Base-by-base conservation (phyloP, 179 eudicot genomes). In the Silene coronaria region DNA sequence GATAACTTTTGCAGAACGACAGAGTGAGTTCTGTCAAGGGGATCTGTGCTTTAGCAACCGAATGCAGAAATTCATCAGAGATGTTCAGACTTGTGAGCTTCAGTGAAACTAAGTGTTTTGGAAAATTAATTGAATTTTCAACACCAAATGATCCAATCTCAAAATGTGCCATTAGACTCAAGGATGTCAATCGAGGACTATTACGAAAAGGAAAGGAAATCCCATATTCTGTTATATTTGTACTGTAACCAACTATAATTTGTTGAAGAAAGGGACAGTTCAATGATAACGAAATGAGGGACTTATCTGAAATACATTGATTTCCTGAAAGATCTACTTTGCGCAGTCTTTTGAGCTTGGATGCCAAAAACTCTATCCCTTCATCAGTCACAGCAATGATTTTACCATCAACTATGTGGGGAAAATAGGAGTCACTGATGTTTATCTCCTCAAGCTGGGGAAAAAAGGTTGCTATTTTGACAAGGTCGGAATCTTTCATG, bases 251-350 rank as follows among this genome's bases (percentile, higher is more conserved):
- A 6, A 71, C 75, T 8, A 3, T 46, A 26, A 85, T 68, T 5
- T 74, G 58, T 58, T 76, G 73, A 5, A 85, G 68, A 61, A 69
- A 42, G 2, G 51, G 70, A 64, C 86, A 85, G 11, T 81, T 83
- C 26, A 51, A 59, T 13, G 86, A 80, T 38, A 86, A 71, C 5
- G 75, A 68, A 38, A 82, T 7, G 17, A 86, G 79, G 48, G 89
- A 84, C 46, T 76, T 74, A 48, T 86, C 82, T 8, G 85, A 72
- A 71, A 84, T 58, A 68, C 23, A 61, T 2, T 65, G 23, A 67
- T 80, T 77, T 1, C 78, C 75, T 1, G 77, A 70, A n/a, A 86
- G 13, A 28, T 82, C 19, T 13, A 84, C 78, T 76, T 59, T 80
- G 3, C 68, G 65, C 75, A 86, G 42, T 19, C 66, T 73, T 42